Conservation (phyloP, 2,329 filamentous ascomycete genomes). For the Rasamsonia emersonii region DNA sequence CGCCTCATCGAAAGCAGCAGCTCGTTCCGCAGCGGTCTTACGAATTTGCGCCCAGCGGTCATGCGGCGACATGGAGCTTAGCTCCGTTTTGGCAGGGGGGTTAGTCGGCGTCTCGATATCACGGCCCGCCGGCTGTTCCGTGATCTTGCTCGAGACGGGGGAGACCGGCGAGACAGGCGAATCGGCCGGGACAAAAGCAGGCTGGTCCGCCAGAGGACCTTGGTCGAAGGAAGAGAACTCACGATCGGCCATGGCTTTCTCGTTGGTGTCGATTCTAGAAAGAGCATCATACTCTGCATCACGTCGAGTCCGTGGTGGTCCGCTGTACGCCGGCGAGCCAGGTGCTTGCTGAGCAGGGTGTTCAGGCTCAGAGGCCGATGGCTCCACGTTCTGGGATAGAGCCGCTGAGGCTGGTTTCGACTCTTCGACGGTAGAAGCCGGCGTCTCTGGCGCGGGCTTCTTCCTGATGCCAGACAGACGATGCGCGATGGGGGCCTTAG, state of each 20-base stretch:
- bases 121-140: slow-evolving; percentile 12
- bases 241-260: slow-evolving; percentile 35
- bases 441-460: slow-evolving; percentile 22
- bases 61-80: slow-evolving; percentile 28
- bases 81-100: slow-evolving; percentile 9
- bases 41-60: slow-evolving; percentile 95
- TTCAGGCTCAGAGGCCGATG: slow-evolving; percentile 18
- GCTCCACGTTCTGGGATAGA: slow-evolving; percentile 4
- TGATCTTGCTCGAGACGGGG: slow-evolving; percentile 10
- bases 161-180: slow-evolving; percentile 43
- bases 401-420: slow-evolving; percentile 6
- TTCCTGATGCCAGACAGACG: slow-evolving; percentile 22
- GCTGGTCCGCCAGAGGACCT: slow-evolving; percentile 77
- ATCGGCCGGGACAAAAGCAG: slow-evolving; percentile 65
- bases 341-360: slow-evolving; percentile 17
- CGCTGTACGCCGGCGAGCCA: slow-evolving; percentile 12
- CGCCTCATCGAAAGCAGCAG: slow-evolving; percentile 58
- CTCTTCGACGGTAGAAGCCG: slow-evolving; percentile 5
- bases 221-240: slow-evolving; percentile 69
- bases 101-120: slow-evolving; percentile 12
- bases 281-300: slow-evolving; percentile 46
- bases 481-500: slow-evolving; percentile 15
- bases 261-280: slow-evolving; percentile 51
- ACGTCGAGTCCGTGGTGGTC: slow-evolving; percentile 36
- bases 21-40: slow-evolving; percentile 83